Evolutionary conservation across 2,329 filamentous ascomycete genomes (phyloP).

Genomic region (Fusarium sp.): DNA sequence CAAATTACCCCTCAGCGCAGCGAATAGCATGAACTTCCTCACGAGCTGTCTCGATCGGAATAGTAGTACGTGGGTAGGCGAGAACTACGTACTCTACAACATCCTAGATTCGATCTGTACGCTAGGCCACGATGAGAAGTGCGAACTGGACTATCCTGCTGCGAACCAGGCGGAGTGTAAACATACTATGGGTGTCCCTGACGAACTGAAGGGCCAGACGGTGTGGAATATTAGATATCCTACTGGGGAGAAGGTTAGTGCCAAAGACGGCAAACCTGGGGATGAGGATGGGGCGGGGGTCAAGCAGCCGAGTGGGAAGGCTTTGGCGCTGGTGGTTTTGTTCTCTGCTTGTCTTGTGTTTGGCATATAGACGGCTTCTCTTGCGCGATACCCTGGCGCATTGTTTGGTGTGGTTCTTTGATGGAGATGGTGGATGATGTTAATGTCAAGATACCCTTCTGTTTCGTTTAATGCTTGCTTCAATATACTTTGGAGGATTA

Average conservation of each 20-base stretch:
- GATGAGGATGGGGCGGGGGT: slow-evolving; percentile 20
- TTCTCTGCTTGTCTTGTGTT: slow-evolving; percentile 20
- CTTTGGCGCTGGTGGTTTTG: slow-evolving; percentile 29
- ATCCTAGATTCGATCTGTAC: slow-evolving; percentile 62
- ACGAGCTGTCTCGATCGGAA: slow-evolving; percentile 55
- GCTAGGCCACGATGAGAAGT: slow-evolving; percentile 59
- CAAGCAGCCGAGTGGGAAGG: slow-evolving; percentile 6
- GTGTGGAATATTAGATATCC: slow-evolving; percentile 62
- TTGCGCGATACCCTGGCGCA: neutral
- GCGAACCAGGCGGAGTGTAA: slow-evolving; percentile 59
- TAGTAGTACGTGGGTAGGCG: slow-evolving; percentile 57
- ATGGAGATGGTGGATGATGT: neutral
- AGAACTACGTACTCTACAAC: slow-evolving; percentile 63
- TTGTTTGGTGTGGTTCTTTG: neutral
- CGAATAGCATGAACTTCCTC: slow-evolving; percentile 66
- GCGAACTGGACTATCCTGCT: slow-evolving; percentile 56
- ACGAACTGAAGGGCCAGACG: slow-evolving; percentile 50
- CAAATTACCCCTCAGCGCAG: slow-evolving; percentile 57
- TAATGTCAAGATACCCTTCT: slow-evolving; percentile 41
- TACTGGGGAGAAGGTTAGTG: slow-evolving; percentile 55
- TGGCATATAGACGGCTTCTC: slow-evolving; percentile 11
- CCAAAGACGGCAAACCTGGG: slow-evolving; percentile 38
- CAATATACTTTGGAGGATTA: neutral
- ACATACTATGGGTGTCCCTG: slow-evolving; percentile 54
- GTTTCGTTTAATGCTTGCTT: slow-evolving; percentile 18